Evolutionary conservation across 2,329 filamentous ascomycete species (phyloP).

Genomic region (Exophiala mesophila): DNA sequence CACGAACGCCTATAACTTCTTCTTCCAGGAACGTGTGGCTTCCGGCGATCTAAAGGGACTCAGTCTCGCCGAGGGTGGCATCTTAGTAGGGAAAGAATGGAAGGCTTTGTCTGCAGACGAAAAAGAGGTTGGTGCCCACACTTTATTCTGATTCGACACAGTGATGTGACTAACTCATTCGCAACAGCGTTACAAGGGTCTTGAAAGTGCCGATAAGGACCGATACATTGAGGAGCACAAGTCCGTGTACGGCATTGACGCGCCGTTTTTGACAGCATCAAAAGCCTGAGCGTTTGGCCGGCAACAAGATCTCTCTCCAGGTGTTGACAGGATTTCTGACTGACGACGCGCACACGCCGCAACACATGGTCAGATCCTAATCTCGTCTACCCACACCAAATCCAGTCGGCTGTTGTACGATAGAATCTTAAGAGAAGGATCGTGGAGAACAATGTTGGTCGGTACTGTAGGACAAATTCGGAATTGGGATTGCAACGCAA

Average conservation of each 20-base stretch:
- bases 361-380: too few relatives aligned
- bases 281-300: too few relatives aligned
- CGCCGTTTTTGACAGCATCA: too few relatives aligned
- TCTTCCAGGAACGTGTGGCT: slow-evolving; percentile 39
- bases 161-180: slow-evolving; percentile 5
- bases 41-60: slow-evolving; percentile 51
- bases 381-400: too few relatives aligned
- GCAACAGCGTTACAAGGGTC: slow-evolving; percentile 29
- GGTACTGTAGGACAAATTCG: too few relatives aligned
- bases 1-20: slow-evolving; percentile 39
- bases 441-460: too few relatives aligned
- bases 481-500: too few relatives aligned
- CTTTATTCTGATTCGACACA: not conserved
- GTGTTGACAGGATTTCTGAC: too few relatives aligned
- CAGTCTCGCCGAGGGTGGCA: slow-evolving; percentile 34
- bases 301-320: too few relatives aligned
- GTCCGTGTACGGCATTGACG: slow-evolving; percentile 34
- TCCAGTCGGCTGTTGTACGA: too few relatives aligned
- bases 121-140: slow-evolving; percentile 34
- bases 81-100: slow-evolving; percentile 45
- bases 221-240: slow-evolving; percentile 35
- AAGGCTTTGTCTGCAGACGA: slow-evolving; percentile 37
- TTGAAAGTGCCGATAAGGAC: slow-evolving; percentile 27
- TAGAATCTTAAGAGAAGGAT: too few relatives aligned
- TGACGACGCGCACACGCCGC: too few relatives aligned